Conservation (phyloP, 768 basidiomycete species). For the Calocybe gangraenosa region DNA sequence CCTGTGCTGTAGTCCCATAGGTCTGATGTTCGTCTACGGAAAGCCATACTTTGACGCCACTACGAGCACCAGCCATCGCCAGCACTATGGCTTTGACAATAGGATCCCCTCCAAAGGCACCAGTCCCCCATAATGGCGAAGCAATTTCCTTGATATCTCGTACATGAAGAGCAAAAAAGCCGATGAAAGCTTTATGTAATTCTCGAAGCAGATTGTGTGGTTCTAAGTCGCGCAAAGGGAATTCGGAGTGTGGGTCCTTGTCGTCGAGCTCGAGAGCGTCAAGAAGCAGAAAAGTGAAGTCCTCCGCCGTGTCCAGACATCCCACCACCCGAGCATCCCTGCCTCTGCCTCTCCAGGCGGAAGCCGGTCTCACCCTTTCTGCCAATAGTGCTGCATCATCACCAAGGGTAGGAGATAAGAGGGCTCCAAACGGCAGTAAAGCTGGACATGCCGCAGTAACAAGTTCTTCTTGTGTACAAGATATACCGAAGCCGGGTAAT, state of each 20-base stretch:
- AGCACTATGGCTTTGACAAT: conserved; percentile 27
- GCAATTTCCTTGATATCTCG: conserved; percentile 20
- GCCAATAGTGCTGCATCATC: conserved; percentile 22
- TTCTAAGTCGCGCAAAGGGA: conserved; percentile 21
- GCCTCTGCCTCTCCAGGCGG: conserved; percentile 24
- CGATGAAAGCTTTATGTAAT: conserved; percentile 24
- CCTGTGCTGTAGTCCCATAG: neutral
- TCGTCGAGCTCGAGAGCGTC: conserved; percentile 28
- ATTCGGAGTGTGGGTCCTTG: neutral
- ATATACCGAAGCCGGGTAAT: conserved; percentile 27
- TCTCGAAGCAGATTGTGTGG: conserved; percentile 23
- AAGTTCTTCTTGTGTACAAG: conserved; percentile 30
- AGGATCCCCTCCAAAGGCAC: conserved; percentile 30
- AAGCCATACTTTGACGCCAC: conserved; percentile 20
- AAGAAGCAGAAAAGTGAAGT: conserved; percentile 24
- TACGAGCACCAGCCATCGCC: conserved; percentile 23
- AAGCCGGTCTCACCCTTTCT: conserved; percentile 17
- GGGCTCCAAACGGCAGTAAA: conserved; percentile 24
- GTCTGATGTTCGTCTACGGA: conserved; percentile 19
- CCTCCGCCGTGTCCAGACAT: neutral
- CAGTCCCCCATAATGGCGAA: conserved; percentile 29
- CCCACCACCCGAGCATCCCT: conserved; percentile 17
- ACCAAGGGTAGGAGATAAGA: conserved; percentile 26
- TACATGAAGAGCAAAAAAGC: conserved; percentile 19
- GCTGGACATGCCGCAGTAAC: conserved; percentile 26